Evolutionary conservation across 176 grass and related monocot species (phyloP).

Genomic region (Lolium multiflorum): DNA sequence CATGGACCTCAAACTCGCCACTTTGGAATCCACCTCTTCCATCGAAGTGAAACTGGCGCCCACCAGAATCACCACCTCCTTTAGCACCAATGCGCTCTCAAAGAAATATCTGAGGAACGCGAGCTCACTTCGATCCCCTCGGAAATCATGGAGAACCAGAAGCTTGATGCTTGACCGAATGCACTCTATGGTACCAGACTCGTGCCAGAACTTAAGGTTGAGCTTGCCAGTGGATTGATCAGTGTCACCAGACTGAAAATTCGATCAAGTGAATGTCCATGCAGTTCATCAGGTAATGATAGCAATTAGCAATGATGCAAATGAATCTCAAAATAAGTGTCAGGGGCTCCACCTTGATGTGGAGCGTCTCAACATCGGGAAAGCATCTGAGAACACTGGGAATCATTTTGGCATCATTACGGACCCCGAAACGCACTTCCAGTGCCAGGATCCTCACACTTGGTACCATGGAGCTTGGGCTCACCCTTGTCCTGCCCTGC

Average conservation of each 20-base stretch:
- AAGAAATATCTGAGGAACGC: background rate
- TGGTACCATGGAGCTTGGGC: background rate
- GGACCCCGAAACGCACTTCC: background rate
- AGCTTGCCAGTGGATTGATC: constrained; percentile 8
- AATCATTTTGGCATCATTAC: constrained; percentile 16
- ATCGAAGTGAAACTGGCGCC: background rate
- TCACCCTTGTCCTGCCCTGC: background rate
- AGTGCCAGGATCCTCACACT: background rate
- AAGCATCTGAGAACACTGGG: background rate
- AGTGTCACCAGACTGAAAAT: background rate
- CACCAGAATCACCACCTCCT: background rate
- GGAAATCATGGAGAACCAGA: constrained; percentile 3
- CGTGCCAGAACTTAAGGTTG: background rate
- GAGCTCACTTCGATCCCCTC: background rate
- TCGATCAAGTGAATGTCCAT: background rate
- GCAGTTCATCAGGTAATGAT: background rate
- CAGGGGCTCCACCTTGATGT: constrained; percentile 9
- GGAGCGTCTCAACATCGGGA: constrained; percentile 1
- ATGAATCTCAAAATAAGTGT: background rate
- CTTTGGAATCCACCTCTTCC: background rate
- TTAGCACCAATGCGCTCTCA: background rate
- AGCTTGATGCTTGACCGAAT: background rate
- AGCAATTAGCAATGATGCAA: background rate
- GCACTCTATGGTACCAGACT: constrained; percentile 1
- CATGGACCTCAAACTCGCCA: background rate